Conservation (phyloP, 192 early-diverging fungal species). For the Phycomyces nitens region DNA sequence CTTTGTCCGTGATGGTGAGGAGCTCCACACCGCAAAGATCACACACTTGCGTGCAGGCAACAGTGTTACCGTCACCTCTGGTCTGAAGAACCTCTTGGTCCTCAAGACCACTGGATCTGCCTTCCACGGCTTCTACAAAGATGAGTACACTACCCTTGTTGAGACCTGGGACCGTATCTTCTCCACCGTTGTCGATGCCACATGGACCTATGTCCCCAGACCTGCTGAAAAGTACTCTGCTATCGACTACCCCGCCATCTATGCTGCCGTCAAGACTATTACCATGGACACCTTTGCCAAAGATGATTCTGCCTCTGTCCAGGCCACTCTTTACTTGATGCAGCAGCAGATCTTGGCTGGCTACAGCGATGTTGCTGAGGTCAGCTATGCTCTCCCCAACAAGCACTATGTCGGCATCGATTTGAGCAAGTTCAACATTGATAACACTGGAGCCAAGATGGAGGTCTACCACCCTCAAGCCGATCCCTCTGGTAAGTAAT, state of each 20-base stretch:
- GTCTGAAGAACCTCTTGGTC: conserved; percentile 67
- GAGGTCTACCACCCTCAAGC: conserved; percentile 72
- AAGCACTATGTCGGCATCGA: conserved; percentile 75
- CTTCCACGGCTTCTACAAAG: conserved; percentile 69
- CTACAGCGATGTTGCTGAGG: conserved; percentile 52
- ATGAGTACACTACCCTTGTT: conserved; percentile 70
- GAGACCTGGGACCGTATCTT: conserved; percentile 76
- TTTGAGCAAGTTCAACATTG: conserved; percentile 60
- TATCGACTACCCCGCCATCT: conserved; percentile 54
- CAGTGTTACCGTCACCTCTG: conserved; percentile 54
- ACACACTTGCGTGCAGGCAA: conserved; percentile 41
- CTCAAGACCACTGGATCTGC: conserved; percentile 83
- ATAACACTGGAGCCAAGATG: conserved; percentile 62
- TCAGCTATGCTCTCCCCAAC: conserved; percentile 74
- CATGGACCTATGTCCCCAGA: conserved; percentile 53
- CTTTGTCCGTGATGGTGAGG: conserved; percentile 69
- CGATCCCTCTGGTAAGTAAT: conserved; percentile 60
- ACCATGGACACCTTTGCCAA: conserved; percentile 75
- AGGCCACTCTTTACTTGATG: conserved; percentile 80
- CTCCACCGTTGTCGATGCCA: conserved; percentile 68
- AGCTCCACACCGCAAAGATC: conserved; percentile 61
- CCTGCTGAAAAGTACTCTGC: conserved; percentile 22
- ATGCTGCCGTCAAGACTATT: conserved; percentile 54
- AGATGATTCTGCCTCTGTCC: conserved; percentile 74
- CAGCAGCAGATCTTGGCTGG: conserved; percentile 57